phyloP scores from a whole-genome alignment of 441 rosid genomes.

The Jatropha multifida region DNA sequence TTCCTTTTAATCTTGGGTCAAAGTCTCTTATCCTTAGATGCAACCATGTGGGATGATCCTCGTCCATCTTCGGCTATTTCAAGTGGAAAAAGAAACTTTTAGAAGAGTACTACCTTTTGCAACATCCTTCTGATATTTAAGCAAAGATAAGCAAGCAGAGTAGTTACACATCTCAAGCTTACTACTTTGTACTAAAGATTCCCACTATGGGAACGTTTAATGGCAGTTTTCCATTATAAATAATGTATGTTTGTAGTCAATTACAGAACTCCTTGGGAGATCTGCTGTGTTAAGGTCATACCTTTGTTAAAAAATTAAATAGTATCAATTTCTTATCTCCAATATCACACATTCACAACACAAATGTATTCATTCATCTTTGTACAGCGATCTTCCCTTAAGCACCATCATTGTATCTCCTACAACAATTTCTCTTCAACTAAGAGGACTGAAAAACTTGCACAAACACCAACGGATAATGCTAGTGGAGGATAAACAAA shows the following conservation, averaged over 20 bases:
- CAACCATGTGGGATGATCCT: conserved; percentile 62
- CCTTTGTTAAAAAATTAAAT: not conserved
- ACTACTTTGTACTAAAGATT: too few relatives aligned
- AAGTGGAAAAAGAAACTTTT: conserved; percentile 10
- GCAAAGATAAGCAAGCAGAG: not conserved
- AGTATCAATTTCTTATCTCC: not conserved
- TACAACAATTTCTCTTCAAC: not conserved
- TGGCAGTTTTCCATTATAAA: too few relatives aligned
- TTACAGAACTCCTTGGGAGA: not conserved
- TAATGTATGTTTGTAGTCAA: not conserved
- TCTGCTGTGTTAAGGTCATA: not conserved
- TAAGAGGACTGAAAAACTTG: not conserved
- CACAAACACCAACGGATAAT: not conserved
- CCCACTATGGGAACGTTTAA: too few relatives aligned
- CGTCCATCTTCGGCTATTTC: conserved; percentile 61
- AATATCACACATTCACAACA: not conserved
- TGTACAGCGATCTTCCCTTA: not conserved
- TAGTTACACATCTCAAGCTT: too few relatives aligned
- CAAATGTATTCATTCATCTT: not conserved
- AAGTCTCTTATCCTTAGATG: conserved; percentile 64
- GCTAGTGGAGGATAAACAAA: not conserved
- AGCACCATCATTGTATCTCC: not conserved
- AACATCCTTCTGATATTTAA: not conserved
- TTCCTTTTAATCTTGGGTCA: conserved; percentile 40
- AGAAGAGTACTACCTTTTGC: not conserved